Percentiles rank a stretch among this genome's conserved stretches.
These are phyloP conservation scores for Lentinula sp. DNA, from an alignment of 768 basidiomycete species.

Conservation along the genomic window DNA sequence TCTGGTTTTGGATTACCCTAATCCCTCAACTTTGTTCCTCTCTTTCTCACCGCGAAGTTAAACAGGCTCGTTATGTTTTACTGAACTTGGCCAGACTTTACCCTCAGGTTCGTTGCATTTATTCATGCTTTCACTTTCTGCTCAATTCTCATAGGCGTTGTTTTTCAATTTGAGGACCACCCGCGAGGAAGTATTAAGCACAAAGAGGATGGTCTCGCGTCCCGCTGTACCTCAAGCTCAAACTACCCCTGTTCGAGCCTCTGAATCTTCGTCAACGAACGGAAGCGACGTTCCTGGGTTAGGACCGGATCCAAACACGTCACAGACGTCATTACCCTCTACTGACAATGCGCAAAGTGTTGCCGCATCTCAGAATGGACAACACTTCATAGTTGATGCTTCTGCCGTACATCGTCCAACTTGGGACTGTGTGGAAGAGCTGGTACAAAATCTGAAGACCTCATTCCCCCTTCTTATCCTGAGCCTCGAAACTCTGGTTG, in stretches of 20 bases:
- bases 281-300: slow-evolving; percentile 19
- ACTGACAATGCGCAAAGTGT: slow-evolving; percentile 11
- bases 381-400: slow-evolving; percentile 14
- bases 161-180: slow-evolving; percentile 93
- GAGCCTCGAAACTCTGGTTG: slow-evolving; percentile 95
- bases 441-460: slow-evolving; percentile 90
- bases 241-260: neutral
- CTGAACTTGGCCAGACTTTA: slow-evolving; percentile 85
- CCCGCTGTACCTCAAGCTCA: slow-evolving; percentile 8
- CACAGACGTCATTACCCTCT: slow-evolving; percentile 6
- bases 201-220: slow-evolving; percentile 30
- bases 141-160: slow-evolving; percentile 53
- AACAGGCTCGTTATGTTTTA: slow-evolving; percentile 85
- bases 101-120: slow-evolving; percentile 66
- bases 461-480: slow-evolving; percentile 92
- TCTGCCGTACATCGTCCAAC: slow-evolving; percentile 50
- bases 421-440: slow-evolving; percentile 90
- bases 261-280: slow-evolving; percentile 15
- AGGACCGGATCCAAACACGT: slow-evolving; percentile 9
- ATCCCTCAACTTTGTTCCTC: slow-evolving; percentile 92
- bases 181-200: slow-evolving; percentile 57
- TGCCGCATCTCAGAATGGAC: slow-evolving; percentile 9
- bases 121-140: slow-evolving; percentile 4
- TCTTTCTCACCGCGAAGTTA: slow-evolving; percentile 86
- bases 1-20: slow-evolving; percentile 99